Percentiles rank a stretch among this genome's conserved stretches.
Conservation (phyloP, 2,329 filamentous ascomycete genomes). For the Fusarium dlaminii region DNA sequence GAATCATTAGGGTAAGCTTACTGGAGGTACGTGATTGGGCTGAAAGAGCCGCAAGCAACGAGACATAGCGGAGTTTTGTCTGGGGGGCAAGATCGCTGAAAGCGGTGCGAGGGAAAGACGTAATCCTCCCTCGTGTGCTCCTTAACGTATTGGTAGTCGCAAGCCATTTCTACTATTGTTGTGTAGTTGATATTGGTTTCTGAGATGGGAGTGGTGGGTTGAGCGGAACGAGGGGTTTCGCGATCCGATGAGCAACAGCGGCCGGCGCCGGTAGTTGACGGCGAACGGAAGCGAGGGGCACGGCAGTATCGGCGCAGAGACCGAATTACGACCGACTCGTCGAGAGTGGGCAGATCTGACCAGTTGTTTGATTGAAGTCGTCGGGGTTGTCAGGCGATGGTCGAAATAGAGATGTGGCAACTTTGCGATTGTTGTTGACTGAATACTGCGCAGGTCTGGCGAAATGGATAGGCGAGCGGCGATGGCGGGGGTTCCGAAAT, state of each 20-base stretch:
- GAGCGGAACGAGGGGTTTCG: slow-evolving; percentile 28
- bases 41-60: slow-evolving; percentile 73
- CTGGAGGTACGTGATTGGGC: slow-evolving; percentile 26
- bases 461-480: slow-evolving; percentile 17
- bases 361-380: background rate
- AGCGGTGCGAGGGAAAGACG: slow-evolving; percentile 68
- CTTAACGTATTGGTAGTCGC: slow-evolving; percentile 48
- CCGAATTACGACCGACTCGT: slow-evolving; percentile 24
- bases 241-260: slow-evolving; percentile 24
- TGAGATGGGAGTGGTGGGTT: slow-evolving; percentile 15
- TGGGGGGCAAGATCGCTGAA: slow-evolving; percentile 64
- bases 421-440: slow-evolving; percentile 6
- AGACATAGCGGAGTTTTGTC: slow-evolving; percentile 71
- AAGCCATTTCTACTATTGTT: slow-evolving; percentile 35
- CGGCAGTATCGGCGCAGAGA: slow-evolving; percentile 27
- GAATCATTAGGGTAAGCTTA: background rate
- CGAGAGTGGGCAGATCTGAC: background rate
- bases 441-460: slow-evolving; percentile 6
- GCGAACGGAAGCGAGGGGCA: slow-evolving; percentile 25
- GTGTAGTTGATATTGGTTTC: background rate
- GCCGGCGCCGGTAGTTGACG: slow-evolving; percentile 33
- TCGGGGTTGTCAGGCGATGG: background rate
- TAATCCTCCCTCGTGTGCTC: slow-evolving; percentile 56
- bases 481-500: slow-evolving; percentile 26
- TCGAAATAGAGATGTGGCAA: slow-evolving; percentile 11